Evolutionary conservation across 495 filamentous ascomycete species (phyloP).

Genomic region (Xylaria castorea): DNA sequence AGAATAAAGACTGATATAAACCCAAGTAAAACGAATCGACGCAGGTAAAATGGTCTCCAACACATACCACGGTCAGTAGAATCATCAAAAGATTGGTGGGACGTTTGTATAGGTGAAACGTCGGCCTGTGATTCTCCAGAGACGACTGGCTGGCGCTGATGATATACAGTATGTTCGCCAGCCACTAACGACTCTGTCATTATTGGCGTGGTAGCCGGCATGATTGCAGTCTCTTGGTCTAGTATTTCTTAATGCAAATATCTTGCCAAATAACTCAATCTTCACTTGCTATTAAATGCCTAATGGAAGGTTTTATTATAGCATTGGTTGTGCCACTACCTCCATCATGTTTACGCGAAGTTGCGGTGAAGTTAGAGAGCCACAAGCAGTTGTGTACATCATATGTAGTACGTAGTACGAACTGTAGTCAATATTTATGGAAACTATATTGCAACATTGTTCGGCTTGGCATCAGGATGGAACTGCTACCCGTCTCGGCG

Average conservation of each 20-base stretch:
- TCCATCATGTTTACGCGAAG: not conserved
- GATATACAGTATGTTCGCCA: not conserved
- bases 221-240: not conserved
- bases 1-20: not conserved
- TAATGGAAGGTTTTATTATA: not conserved
- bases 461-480: not conserved
- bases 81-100: not conserved
- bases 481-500: not conserved
- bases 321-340: not conserved
- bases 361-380: not conserved
- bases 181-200: not conserved
- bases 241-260: not conserved
- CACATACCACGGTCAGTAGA: not conserved
- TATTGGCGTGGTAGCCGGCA: not conserved
- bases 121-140: not conserved
- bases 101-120: not conserved
- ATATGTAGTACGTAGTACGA: not conserved
- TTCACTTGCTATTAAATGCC: not conserved
- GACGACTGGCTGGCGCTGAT: not conserved
- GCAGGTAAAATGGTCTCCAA: constrained; percentile 41
- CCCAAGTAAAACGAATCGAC: constrained; percentile 23
- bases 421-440: not conserved
- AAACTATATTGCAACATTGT: not conserved
- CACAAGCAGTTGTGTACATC: not conserved
- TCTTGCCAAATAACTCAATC: not conserved